These are phyloP conservation scores for Pseudogymnoascus sp. DNA, from an alignment of 2,329 filamentous ascomycete species.

Conservation along the genomic window DNA sequence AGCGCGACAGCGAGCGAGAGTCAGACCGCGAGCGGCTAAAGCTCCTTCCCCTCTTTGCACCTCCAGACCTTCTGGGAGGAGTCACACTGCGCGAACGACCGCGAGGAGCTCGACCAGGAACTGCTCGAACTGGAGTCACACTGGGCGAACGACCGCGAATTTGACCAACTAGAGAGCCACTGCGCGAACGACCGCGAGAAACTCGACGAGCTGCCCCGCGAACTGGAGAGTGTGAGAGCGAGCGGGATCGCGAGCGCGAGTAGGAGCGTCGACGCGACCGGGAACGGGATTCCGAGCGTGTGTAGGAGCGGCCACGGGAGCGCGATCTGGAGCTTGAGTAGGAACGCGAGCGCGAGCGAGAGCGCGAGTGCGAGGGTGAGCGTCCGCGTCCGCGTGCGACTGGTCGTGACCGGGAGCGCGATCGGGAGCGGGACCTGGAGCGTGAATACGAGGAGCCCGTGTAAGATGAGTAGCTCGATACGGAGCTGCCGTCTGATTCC, in stretches of 20 bases:
- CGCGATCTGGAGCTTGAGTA: slow-evolving; percentile 19
- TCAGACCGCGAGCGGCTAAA: not conserved
- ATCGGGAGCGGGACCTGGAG: slow-evolving; percentile 25
- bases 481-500: slow-evolving; percentile 55
- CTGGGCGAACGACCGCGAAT: not conserved
- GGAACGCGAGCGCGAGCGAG: slow-evolving; percentile 16
- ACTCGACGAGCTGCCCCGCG: slow-evolving; percentile 13
- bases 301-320: slow-evolving; percentile 22
- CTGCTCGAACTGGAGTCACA: not conserved
- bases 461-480: slow-evolving; percentile 74
- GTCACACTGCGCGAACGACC: slow-evolving; percentile 13
- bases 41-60: slow-evolving; percentile 9
- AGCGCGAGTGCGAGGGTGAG: slow-evolving; percentile 18
- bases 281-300: slow-evolving; percentile 30
- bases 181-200: not conserved
- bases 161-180: not conserved
- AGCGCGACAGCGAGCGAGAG: not conserved
- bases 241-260: slow-evolving; percentile 12
- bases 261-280: slow-evolving; percentile 20
- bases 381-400: slow-evolving; percentile 17
- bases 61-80: slow-evolving; percentile 13
- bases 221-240: slow-evolving; percentile 18
- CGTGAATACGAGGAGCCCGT: slow-evolving; percentile 53
- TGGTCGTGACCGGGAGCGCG: slow-evolving; percentile 16
- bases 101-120: not conserved